Percentiles rank a stretch among this genome's conserved stretches.
Conservation (phyloP, 1,139 yeast species). For the Candida labiduridarum region DNA sequence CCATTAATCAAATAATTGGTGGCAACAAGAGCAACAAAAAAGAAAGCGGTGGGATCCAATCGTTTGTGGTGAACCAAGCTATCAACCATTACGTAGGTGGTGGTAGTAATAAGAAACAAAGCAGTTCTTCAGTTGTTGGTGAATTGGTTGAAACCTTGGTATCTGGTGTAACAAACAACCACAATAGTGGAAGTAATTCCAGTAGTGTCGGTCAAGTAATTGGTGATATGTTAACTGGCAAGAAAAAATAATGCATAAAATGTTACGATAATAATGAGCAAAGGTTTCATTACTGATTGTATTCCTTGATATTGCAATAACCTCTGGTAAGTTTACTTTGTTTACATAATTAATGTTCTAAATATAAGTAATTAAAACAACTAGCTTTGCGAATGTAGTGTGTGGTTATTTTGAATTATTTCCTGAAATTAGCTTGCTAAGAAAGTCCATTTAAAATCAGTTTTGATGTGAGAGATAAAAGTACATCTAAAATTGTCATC, state of each 20-base stretch:
- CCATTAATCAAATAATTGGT: conserved; percentile 7
- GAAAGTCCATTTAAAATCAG: too few relatives aligned
- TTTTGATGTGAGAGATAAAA: too few relatives aligned
- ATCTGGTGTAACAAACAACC: conserved; percentile 4
- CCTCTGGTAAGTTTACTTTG: too few relatives aligned
- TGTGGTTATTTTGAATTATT: too few relatives aligned
- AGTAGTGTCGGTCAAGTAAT: conserved; percentile 4
- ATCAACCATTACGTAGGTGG: conserved; percentile 11
- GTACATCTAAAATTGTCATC: too few relatives aligned
- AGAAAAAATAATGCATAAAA: conserved; percentile 6
- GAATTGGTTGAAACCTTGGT: conserved; percentile 15
- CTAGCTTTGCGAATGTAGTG: too few relatives aligned
- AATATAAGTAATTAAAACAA: too few relatives aligned
- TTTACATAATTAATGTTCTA: too few relatives aligned
- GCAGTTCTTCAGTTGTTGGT: conserved; percentile 11
- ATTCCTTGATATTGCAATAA: too few relatives aligned
- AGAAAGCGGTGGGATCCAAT: conserved; percentile 15
- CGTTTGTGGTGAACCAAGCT: conserved; percentile 17
- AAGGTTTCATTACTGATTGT: neutral
- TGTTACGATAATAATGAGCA: neutral
- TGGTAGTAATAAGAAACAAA: conserved; percentile 1
- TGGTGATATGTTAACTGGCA: conserved; percentile 6
- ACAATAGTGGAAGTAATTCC: neutral
- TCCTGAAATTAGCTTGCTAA: too few relatives aligned
- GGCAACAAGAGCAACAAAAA: conserved; percentile 5